phyloP scores from a whole-genome alignment of 2,329 filamentous ascomycete genomes.

The Sclerotinia subarctica region DNA sequence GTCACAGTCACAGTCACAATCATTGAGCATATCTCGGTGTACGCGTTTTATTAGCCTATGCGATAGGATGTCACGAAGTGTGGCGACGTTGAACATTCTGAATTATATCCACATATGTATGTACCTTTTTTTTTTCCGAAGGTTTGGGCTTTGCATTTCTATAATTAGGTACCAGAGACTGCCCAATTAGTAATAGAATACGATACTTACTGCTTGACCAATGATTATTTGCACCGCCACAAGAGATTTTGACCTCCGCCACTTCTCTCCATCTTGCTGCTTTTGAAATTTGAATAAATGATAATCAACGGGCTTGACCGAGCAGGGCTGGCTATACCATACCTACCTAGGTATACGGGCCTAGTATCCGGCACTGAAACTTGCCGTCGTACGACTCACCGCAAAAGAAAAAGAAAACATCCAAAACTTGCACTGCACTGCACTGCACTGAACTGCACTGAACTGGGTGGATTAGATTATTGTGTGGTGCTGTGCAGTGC shows the following conservation, averaged over 20 bases:
- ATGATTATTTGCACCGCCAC: constrained; percentile 16
- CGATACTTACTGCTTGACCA: not conserved
- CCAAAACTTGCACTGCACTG: not conserved
- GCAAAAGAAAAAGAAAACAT: not conserved
- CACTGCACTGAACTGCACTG: too few species aligned
- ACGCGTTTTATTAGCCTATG: constrained; percentile 8
- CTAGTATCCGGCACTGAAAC: not conserved
- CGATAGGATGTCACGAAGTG: constrained; percentile 16
- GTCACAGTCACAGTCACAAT: not conserved
- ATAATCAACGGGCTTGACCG: constrained; percentile 15
- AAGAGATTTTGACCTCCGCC: not conserved
- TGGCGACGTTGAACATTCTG: constrained; percentile 12
- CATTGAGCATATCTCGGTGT: constrained; percentile 11
- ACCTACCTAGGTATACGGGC: not conserved
- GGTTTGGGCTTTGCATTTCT: constrained; percentile 9
- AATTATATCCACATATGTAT: not conserved
- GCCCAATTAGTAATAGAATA: not conserved
- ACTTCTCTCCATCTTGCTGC: not conserved
- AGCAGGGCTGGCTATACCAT: not conserved
- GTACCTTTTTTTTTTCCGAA: not conserved
- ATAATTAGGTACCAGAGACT: constrained; percentile 9
- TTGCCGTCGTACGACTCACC: not conserved
- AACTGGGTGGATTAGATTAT: too few species aligned
- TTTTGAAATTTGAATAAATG: constrained; percentile 5
- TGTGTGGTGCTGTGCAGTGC: too few species aligned